Conservation (phyloP, 2,329 filamentous ascomycete species). For the Botryotinia narcissicola region DNA sequence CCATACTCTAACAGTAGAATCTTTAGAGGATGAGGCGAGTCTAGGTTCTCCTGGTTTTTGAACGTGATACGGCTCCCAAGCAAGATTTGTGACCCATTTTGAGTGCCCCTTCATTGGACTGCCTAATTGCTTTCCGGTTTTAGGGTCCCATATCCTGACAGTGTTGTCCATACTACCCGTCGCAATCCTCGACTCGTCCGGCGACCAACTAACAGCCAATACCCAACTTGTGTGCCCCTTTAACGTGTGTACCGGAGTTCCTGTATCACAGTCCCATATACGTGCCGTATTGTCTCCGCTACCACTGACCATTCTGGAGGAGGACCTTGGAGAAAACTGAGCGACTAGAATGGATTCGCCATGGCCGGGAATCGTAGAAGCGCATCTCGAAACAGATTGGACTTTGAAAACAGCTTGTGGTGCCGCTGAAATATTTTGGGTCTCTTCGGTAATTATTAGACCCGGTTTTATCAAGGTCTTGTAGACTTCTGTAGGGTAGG, state of each 20-base stretch:
- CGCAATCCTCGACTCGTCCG: conserved; percentile 76
- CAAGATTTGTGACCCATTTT: conserved; percentile 83
- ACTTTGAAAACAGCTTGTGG: conserved; percentile 94
- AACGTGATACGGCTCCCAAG: conserved; percentile 91
- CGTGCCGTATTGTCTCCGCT: conserved; percentile 88
- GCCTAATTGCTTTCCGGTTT: conserved; percentile 72
- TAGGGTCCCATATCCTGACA: conserved; percentile 84
- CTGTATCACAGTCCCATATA: conserved; percentile 93
- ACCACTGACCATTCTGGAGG: conserved; percentile 77
- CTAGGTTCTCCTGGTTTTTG: conserved; percentile 72
- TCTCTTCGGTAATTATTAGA: conserved; percentile 40
- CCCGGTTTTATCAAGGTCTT: conserved; percentile 46
- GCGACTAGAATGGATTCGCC: conserved; percentile 85
- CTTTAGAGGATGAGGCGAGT: conserved; percentile 84
- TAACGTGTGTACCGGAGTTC: conserved; percentile 81
- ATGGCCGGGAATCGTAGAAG: conserved; percentile 84
- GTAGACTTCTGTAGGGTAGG: conserved; percentile 42
- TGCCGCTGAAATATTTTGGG: conserved; percentile 54
- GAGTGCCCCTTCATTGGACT: conserved; percentile 74
- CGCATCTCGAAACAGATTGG: conserved; percentile 85
- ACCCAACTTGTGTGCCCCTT: conserved; percentile 91
- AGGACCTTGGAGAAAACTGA: conserved; percentile 78
- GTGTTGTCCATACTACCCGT: conserved; percentile 93
- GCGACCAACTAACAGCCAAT: conserved; percentile 80
- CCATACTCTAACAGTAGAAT: conserved; percentile 86